Conservation (phyloP, 495 filamentous ascomycete genomes). For the Trichoderma erinaceum region DNA sequence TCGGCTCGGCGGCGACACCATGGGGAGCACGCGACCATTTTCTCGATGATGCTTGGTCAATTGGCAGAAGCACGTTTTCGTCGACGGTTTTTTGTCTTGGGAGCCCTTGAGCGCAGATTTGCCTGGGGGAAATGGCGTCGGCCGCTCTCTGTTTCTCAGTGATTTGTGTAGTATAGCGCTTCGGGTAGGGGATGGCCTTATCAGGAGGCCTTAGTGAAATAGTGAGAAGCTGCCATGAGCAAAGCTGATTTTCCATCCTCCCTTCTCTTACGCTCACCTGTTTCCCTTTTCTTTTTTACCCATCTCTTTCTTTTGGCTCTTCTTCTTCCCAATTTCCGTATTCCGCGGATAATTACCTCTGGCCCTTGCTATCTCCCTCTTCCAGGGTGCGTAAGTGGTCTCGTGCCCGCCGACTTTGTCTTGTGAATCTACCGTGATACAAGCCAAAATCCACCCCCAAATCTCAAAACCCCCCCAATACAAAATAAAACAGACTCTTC, state of each 20-base stretch:
- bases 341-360: neutral
- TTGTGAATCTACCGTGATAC: neutral
- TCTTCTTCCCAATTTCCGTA: neutral
- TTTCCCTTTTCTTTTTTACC: neutral
- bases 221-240: conserved; percentile 3
- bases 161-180: neutral
- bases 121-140: neutral
- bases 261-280: neutral
- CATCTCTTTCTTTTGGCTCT: neutral
- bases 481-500: neutral
- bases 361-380: neutral
- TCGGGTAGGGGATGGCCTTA: neutral
- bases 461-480: neutral
- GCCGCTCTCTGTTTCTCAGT: neutral
- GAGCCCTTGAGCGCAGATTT: neutral
- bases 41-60: conserved; percentile 18
- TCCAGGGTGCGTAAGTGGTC: conserved; percentile 9
- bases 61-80: conserved; percentile 8
- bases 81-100: neutral
- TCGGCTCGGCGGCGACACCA: conserved; percentile 15
- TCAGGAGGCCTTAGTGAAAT: neutral
- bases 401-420: neutral
- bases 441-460: neutral
- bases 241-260: neutral
- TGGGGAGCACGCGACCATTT: conserved; percentile 17